These are phyloP conservation scores for Actinomortierella wolfii DNA, from an alignment of 371 early-diverging fungal genomes.

Conservation along the genomic window DNA sequence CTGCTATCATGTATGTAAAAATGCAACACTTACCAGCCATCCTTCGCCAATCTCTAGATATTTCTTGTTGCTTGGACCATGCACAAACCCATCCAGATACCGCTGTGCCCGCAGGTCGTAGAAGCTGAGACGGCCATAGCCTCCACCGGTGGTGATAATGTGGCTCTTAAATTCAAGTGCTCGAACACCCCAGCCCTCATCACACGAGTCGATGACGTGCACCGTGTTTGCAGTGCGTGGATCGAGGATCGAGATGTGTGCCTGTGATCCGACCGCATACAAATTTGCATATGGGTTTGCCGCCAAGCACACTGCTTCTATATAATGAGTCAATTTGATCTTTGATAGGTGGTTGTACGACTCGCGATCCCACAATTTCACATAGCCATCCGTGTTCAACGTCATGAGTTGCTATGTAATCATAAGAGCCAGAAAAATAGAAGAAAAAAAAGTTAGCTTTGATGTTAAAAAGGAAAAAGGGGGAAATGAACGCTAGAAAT, in stretches of 20 bases:
- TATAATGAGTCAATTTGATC: slow-evolving; percentile 47
- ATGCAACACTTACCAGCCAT: slow-evolving; percentile 50
- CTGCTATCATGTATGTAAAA: background rate
- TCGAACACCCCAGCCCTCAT: slow-evolving; percentile 75
- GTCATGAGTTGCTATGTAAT: slow-evolving; percentile 36
- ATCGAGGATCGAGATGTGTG: slow-evolving; percentile 64
- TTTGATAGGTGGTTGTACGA: slow-evolving; percentile 29
- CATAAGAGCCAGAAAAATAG: background rate
- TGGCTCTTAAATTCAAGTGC: slow-evolving; percentile 55
- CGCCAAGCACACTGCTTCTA: slow-evolving; percentile 64
- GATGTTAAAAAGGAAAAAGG: background rate
- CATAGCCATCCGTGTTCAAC: slow-evolving; percentile 38
- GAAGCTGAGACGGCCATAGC: slow-evolving; percentile 51
- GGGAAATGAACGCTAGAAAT: background rate
- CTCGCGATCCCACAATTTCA: slow-evolving; percentile 55
- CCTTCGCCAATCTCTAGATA: slow-evolving; percentile 52
- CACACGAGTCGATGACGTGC: slow-evolving; percentile 55
- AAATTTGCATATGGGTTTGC: slow-evolving; percentile 45
- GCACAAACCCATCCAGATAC: slow-evolving; percentile 43
- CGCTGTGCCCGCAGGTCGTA: slow-evolving; percentile 54
- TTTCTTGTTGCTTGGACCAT: slow-evolving; percentile 6
- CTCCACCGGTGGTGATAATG: slow-evolving; percentile 64
- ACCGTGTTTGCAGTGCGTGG: slow-evolving; percentile 51
- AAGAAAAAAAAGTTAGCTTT: background rate
- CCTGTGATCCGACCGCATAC: slow-evolving; percentile 65